These are phyloP conservation scores for Metschnikowia orientalis DNA, from an alignment of 805 yeast species.

Conservation along the genomic window DNA sequence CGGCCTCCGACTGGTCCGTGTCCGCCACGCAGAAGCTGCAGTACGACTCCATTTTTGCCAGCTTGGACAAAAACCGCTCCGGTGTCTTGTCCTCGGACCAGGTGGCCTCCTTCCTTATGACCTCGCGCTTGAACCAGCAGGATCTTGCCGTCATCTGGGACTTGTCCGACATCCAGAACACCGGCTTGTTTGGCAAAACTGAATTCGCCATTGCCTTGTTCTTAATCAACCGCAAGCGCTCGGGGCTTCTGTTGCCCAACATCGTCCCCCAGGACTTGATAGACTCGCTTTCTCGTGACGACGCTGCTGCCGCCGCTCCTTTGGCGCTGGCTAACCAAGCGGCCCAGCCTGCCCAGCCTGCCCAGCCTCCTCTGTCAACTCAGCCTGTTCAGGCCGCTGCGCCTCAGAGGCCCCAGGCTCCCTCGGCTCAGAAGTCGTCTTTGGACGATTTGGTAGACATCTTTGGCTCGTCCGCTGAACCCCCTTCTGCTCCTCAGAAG, in stretches of 20 bases:
- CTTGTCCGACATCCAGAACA: constrained; percentile 80
- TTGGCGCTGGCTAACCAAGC: constrained; percentile 13
- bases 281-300: constrained; percentile 22
- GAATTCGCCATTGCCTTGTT: constrained; percentile 95
- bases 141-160: constrained; percentile 92
- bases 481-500: constrained; percentile 9
- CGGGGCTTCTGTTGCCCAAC: constrained; percentile 75
- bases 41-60: constrained; percentile 73
- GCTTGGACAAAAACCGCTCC: constrained; percentile 59
- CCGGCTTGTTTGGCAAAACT: constrained; percentile 70
- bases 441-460: constrained; percentile 62
- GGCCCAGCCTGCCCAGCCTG: constrained; percentile 1
- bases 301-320: constrained; percentile 1
- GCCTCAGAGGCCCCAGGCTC: constrained; percentile 2
- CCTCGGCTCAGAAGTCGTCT: constrained; percentile 42
- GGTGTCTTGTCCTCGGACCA: constrained; percentile 72
- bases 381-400: constrained; percentile 4
- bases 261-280: constrained; percentile 66
- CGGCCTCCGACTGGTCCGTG: constrained; percentile 58
- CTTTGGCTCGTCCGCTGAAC: constrained; percentile 27
- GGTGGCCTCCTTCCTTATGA: constrained; percentile 83
- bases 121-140: constrained; percentile 81
- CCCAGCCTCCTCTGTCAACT: constrained; percentile 6
- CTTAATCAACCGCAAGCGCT: constrained; percentile 76
- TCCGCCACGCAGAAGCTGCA: constrained; percentile 67